Base-by-base conservation (phyloP, 2,329 filamentous ascomycete species). In the Alternaria panax region DNA sequence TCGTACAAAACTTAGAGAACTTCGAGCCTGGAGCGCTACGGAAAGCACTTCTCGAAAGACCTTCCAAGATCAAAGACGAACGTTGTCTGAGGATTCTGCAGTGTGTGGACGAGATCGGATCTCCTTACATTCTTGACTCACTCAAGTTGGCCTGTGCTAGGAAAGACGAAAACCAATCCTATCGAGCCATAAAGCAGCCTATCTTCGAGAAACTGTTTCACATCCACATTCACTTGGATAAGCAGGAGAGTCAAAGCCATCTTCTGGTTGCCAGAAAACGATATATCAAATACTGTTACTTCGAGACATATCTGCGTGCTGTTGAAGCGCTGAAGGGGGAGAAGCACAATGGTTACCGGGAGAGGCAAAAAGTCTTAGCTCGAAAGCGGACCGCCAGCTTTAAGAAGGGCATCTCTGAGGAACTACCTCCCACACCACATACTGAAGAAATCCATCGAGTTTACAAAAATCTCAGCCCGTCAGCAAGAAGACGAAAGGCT, bases 261-360 rank as follows among this genome's bases (percentile, higher is more conserved):
- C 40, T 61, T 30, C 11, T 54, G 0, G 34, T 61, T 32, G 45
- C 59, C 1, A 61, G 45, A 14, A 20, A 45, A 24, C n/a, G 28
- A 52, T 62, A 55, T 41, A 40, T 62, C 2, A 62, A 62, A 45
- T 59, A 62, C 36, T 59, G 40, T 28, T 62, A 62, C 42, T 62
- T 55, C 4, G 22, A 62, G 47, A 62, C 46, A 43, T 62, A 62
- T 53, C 38, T 48, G 5, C 18, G 11, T 27, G 59, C 55, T 12
- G 47, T 59, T n/a, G 8, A 50, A 59, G 59, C 55, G 28, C 51
- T 62, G 2, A 2, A 53, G 8, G 9, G 30, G 11, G 45, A 43
- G 24, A 62, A 53, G 22, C 47, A 16, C 18, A 56, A 25, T 50
- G 41, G 47, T 14, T 8, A 43, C 36, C 12, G 4, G 59, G 59